phyloP scores from a whole-genome alignment of 768 basidiomycete species.

The Clitopilus hobsonii region DNA sequence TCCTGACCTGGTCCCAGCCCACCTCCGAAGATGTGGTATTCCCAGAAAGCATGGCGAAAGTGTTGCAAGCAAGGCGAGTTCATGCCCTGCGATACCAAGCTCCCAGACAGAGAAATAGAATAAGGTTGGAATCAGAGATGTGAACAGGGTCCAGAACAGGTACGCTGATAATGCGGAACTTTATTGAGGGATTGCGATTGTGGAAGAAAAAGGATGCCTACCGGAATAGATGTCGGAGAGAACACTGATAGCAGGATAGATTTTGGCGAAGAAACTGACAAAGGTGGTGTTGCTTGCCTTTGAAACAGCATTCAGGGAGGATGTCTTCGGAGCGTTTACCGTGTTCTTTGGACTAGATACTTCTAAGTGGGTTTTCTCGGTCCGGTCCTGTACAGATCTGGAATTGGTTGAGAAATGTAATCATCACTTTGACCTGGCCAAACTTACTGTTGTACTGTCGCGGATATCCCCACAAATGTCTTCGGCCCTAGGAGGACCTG shows the following conservation, averaged over 20 bases:
- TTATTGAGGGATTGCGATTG: not conserved
- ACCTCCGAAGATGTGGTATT: constrained; percentile 35
- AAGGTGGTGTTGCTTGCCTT: not conserved
- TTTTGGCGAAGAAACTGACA: not conserved
- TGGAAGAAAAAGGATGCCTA: not conserved
- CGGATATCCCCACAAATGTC: too few species aligned
- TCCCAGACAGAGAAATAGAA: constrained; percentile 95
- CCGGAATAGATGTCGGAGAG: not conserved
- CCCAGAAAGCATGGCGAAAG: constrained; percentile 66
- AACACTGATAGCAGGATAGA: not conserved
- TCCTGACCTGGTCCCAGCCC: constrained; percentile 44
- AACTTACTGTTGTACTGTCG: too few species aligned
- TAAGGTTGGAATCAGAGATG: constrained; percentile 69
- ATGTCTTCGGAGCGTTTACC: not conserved
- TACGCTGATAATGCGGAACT: constrained; percentile 43
- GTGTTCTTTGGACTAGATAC: too few species aligned
- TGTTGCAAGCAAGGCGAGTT: constrained; percentile 66
- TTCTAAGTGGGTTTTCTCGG: too few species aligned
- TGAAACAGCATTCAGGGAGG: not conserved
- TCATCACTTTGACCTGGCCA: too few species aligned
- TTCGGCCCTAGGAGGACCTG: too few species aligned
- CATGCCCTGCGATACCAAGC: constrained; percentile 78
- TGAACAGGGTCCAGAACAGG: constrained; percentile 81
- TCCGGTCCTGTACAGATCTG: too few species aligned
- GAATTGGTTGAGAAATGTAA: too few species aligned